These are phyloP conservation scores for Stephania cephalantha DNA, from an alignment of 164 flowering plant genomes.

Conservation along the genomic window DNA sequence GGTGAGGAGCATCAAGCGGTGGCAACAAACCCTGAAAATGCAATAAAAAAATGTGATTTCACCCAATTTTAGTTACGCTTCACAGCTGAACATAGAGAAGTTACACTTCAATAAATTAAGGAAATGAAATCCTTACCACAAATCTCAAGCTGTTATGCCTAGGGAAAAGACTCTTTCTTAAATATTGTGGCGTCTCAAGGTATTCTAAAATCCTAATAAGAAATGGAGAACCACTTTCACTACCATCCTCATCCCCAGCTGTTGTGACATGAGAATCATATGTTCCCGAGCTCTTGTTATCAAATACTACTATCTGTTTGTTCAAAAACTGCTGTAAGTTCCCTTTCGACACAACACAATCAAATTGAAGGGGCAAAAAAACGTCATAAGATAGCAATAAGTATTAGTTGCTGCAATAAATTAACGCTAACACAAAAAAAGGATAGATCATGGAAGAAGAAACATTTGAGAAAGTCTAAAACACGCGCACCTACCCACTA, in stretches of 20 bases:
- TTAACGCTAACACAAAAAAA: not conserved
- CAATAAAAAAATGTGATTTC: slow-evolving; percentile 8
- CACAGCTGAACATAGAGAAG: not conserved
- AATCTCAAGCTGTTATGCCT: slow-evolving; percentile 69
- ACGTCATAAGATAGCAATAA: not conserved
- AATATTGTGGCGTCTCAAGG: slow-evolving; percentile 97
- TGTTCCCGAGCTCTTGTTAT: slow-evolving; percentile 36
- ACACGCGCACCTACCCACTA: too few relatives aligned
- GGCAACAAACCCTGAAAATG: slow-evolving; percentile 77
- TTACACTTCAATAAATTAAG: not conserved
- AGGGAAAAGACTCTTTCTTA: slow-evolving; percentile 71
- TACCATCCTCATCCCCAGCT: slow-evolving; percentile 30
- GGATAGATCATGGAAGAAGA: not conserved
- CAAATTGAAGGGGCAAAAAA: not conserved
- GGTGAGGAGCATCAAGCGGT: slow-evolving; percentile 98
- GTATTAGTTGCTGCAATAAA: not conserved
- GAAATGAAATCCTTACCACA: slow-evolving; percentile 49
- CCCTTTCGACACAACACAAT: not conserved
- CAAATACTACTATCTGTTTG: slow-evolving; percentile 75
- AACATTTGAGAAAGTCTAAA: not conserved
- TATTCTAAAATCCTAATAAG: slow-evolving; percentile 69
- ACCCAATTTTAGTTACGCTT: not conserved
- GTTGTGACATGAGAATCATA: slow-evolving; percentile 26
- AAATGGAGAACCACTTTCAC: slow-evolving; percentile 75
- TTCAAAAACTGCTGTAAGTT: slow-evolving; percentile 5